Conservation (phyloP, 345 rosid species). For the Eucalyptus regnans region DNA sequence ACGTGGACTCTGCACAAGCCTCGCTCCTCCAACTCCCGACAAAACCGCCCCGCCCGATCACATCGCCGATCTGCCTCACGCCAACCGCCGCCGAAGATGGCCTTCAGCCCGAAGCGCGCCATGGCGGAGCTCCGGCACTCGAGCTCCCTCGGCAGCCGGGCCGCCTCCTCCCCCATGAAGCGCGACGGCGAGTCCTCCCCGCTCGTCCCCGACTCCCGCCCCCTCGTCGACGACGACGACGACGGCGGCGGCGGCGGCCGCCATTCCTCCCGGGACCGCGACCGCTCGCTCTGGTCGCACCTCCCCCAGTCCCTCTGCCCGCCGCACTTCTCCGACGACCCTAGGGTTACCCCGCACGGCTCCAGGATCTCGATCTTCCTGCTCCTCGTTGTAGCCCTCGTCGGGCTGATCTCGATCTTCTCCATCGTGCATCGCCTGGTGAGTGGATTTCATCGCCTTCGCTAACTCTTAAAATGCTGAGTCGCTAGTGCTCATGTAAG, state of each 20-base stretch:
- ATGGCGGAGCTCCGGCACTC: conserved; percentile 97
- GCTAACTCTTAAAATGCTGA: background rate
- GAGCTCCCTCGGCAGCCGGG: conserved; percentile 77
- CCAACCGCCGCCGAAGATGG: background rate
- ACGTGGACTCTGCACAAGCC: background rate
- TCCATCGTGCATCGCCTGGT: conserved; percentile 60
- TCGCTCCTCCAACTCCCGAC: background rate
- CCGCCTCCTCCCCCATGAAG: conserved; percentile 74
- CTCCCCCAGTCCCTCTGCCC: conserved; percentile 19
- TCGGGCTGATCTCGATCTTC: conserved; percentile 60
- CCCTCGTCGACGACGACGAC: conserved; percentile 37
- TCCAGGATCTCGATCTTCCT: conserved; percentile 46
- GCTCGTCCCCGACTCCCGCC: conserved; percentile 41
- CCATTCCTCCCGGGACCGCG: conserved; percentile 65
- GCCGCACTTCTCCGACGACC: conserved; percentile 53
- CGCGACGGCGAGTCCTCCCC: conserved; percentile 86
- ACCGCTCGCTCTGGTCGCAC: conserved; percentile 60
- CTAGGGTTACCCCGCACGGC: conserved; percentile 52
- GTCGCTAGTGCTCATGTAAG: background rate
- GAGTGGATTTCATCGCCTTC: conserved; percentile 9
- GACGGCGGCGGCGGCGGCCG: conserved; percentile 38
- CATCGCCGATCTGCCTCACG: background rate
- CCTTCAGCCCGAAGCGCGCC: conserved; percentile 65
- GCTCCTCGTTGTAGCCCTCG: conserved; percentile 30
- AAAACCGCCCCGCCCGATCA: background rate